A percentile compares a stretch with the other conserved stretches of the same genome.
These are phyloP conservation scores for Letharia lupina DNA, from an alignment of 495 filamentous ascomycete genomes.

Conservation along the genomic window DNA sequence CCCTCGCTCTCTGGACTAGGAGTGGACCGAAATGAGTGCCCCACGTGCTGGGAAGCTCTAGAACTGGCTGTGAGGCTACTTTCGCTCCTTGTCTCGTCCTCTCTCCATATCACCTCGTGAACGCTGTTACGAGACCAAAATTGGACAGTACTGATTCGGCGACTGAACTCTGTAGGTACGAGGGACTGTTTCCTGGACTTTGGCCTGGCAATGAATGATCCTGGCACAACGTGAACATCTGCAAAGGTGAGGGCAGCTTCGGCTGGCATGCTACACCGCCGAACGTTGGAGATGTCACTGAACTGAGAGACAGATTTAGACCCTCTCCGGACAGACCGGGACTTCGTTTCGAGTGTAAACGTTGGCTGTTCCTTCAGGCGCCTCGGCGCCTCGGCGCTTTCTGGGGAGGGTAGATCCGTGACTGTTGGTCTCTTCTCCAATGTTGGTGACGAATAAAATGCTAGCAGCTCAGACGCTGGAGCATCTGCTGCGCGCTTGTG, in stretches of 20 bases:
- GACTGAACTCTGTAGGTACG: conserved; percentile 2
- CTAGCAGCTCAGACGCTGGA: conserved; percentile 16
- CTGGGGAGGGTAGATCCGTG: background rate
- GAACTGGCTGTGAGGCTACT: conserved; percentile 14
- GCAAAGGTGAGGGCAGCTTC: conserved; percentile 18
- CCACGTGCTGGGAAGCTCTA: background rate
- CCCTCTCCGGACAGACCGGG: background rate
- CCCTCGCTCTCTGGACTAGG: background rate
- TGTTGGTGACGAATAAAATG: conserved; percentile 13
- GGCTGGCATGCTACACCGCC: conserved; percentile 10
- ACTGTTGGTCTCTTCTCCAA: background rate
- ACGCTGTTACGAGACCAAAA: conserved; percentile 22
- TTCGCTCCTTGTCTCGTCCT: conserved; percentile 21
- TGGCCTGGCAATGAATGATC: conserved; percentile 12
- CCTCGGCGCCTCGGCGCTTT: background rate
- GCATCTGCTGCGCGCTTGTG: background rate
- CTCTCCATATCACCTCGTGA: conserved; percentile 25
- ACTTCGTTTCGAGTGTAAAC: background rate
- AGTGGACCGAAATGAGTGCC: background rate
- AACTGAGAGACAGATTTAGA: conserved; percentile 2
- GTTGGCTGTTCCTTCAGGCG: background rate
- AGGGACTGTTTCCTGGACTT: conserved; percentile 5
- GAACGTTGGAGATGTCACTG: background rate
- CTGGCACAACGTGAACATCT: conserved; percentile 17
- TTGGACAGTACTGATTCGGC: conserved; percentile 23